Evolutionary conservation across 2,329 filamentous ascomycete species (phyloP), one percentile per base, ranked within the genome.

Genomic region (Arthrinium puccinioides): DNA sequence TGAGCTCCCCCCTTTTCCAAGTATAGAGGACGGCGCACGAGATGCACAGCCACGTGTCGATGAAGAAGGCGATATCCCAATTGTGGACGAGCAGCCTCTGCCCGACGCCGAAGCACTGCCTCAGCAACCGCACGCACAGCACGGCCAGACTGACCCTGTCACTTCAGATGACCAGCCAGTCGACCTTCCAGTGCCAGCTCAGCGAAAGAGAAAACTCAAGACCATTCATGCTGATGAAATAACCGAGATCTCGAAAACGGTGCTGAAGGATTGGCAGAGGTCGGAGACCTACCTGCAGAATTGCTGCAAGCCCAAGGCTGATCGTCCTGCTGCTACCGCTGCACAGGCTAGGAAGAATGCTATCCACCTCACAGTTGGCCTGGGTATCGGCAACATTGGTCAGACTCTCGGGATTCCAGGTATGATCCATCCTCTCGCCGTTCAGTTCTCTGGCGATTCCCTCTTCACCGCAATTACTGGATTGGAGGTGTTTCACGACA

Each of bases 281-380:
- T 10, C 23, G 15, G 38, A 45, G 2, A 49, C 67, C 27, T 75
- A 76, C 39, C 41, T 64, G 7, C 44, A 55, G 9, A 82, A 79
- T 45, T 88, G 54, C 47, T 14, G 45, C 44, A 9, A 34, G 11
- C 26, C 52, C 43, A 38, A 59, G 57, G n/a, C n/a, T n/a, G n/a
- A n/a, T n/a, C 36, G 42, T 39, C 37, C 50, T 29, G 44, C 47
- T 7, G 49, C 52, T 23, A 58, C 58, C 1, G 32, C 40, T 9
- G 46, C 54, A 4, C 61, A 66, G 44, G 62, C 68, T n/a, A 66
- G 54, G 40, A 60, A 55, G 30, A 66, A 64, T 32, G 64, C 63
- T 10, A 64, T 59, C 47, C 46, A 57, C 19, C 39, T 65, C 7
- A 57, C 59, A 1, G 63, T 68, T 33, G 64, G 64, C 14, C 46